Evolutionary conservation across 1,284 basidiomycete genomes (phyloP), one percentile per base, ranked within the genome.

Genomic region (Pholiota adiposa): DNA sequence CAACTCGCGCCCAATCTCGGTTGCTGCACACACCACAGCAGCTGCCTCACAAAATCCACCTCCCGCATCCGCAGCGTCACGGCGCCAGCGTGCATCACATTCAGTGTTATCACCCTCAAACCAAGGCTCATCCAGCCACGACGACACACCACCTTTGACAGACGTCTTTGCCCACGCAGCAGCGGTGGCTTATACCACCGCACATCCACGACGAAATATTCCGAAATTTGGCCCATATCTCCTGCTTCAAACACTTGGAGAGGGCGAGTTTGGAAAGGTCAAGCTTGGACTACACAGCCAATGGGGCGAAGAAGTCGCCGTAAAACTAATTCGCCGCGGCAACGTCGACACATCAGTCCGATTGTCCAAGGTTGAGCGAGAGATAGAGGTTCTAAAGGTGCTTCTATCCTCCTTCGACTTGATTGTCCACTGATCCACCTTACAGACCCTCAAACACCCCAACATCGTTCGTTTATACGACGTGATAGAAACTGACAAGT

Each of bases 181-280:
- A 9, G 94, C 93, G 0, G 82, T 90, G 34, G 89, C 92, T n/a
- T 96, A 92, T 73, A 87, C 88, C 19, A 83, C 88, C 1, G 90
- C 91, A 0, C 94, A 96, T 70, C 94, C 94, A 3, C 81, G 89
- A 55, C 84, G 95, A 34, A 87, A 88, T 16, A 95, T 96, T 61
- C 93, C 96, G 65, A 94, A 92, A 73, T 97, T 98, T 69, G 96
- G 96, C 0, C 94, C 95, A 2, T 98, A 98, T 75, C 82, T 98
- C n/a, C 84, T 98, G 43, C 79, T 98, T 11, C 95, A 97, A 75
- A 98, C 96, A 0, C 83, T 98, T 11, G 96, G 97, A 48, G 97
- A 99, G 76, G 97, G 97, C 68, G 97, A 99, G 80, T 99, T 99
- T 73, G 97, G 97, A 58, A 99, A 99, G 75, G 97, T 99, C 78